Conservation (phyloP, 169 alveolate genomes). For the Eimeria acervulina region DNA sequence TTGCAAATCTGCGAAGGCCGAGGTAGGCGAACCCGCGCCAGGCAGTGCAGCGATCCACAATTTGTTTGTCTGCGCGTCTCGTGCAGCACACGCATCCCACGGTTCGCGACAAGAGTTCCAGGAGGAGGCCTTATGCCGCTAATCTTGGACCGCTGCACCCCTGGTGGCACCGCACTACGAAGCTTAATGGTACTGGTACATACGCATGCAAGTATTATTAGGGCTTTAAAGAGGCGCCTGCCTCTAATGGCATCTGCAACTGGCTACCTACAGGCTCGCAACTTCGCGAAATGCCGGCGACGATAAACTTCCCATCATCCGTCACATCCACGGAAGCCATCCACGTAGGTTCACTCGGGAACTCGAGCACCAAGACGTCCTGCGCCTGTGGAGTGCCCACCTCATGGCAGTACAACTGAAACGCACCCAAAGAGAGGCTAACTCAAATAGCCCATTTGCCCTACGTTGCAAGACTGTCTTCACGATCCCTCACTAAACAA, state of each 20-base stretch:
- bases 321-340: conserved; percentile 4
- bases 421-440: neutral
- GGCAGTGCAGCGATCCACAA: conserved; percentile 76
- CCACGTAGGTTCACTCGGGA: conserved; percentile 72
- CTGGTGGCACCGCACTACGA: neutral
- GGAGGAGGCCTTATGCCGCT: neutral
- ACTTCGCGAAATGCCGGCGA: conserved; percentile 15
- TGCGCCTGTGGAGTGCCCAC: conserved; percentile 65
- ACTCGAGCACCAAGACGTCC: conserved; percentile 56
- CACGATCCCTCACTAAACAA: too few species aligned
- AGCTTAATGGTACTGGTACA: neutral
- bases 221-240: neutral
- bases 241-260: neutral
- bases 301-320: conserved; percentile 6
- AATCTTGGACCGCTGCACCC: neutral
- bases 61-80: conserved; percentile 42
- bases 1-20: conserved; percentile 14
- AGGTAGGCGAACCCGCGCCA: neutral
- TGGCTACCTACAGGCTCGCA: conserved; percentile 63
- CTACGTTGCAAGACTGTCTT: neutral
- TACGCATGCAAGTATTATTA: neutral
- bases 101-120: neutral
- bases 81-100: neutral
- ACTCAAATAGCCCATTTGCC: neutral
- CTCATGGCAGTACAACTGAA: conserved; percentile 61